Evolutionary conservation across 352 stramenopile genomes (phyloP).

Genomic region (Phytopythium montanum): DNA sequence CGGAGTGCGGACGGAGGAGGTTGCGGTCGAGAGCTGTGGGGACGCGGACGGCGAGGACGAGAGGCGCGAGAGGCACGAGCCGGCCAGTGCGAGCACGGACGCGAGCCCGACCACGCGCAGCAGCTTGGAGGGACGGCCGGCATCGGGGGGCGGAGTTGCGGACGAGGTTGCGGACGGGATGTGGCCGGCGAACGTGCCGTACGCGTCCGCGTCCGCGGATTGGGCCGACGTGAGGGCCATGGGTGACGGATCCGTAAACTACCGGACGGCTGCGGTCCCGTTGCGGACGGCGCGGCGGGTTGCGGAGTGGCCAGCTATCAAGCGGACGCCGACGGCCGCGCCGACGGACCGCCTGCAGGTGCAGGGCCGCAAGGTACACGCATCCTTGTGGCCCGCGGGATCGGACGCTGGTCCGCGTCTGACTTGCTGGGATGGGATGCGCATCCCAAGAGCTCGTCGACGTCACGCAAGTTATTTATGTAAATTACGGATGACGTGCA

Average conservation of each 20-base stretch:
- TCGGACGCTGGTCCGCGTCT: no score
- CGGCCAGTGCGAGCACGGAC: not conserved
- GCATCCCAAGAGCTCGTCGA: no score
- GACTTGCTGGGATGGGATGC: no score
- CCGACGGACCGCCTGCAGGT: not conserved
- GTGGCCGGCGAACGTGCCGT: conserved; percentile 8
- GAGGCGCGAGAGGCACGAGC: not conserved
- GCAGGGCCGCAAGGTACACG: no score
- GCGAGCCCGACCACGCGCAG: not conserved
- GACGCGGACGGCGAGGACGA: not conserved
- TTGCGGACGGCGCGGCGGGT: not conserved
- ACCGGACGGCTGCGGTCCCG: not conserved
- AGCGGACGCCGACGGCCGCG: no score
- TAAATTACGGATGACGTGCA: no score
- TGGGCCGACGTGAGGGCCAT: not conserved
- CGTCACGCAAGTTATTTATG: no score
- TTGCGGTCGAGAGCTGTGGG: not conserved
- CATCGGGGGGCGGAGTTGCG: not conserved
- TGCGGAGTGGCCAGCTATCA: not conserved
- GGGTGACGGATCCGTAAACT: not conserved
- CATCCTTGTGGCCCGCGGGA: no score
- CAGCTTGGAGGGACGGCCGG: not conserved
- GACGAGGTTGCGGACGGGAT: not conserved
- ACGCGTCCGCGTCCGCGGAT: conserved; percentile 2
- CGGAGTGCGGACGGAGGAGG: not conserved